Percentiles rank a stretch among this genome's conserved stretches.
phyloP scores from a whole-genome alignment of 2,329 filamentous ascomycete genomes.

The Fusarium sp. region DNA sequence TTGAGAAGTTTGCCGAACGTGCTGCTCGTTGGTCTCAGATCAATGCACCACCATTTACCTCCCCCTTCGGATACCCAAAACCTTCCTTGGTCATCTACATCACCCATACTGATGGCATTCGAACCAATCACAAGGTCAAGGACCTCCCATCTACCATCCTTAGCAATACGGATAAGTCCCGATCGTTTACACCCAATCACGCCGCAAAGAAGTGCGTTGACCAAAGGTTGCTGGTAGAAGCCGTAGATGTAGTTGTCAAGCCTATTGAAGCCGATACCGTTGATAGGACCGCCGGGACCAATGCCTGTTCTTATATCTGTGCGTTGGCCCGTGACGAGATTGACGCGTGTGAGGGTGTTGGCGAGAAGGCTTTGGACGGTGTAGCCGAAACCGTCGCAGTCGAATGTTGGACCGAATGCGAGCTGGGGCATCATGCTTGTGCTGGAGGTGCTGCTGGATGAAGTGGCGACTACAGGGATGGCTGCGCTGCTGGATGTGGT shows the following conservation, averaged over 20 bases:
- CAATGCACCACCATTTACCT: constrained; percentile 17
- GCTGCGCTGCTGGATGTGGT: background rate
- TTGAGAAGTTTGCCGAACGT: background rate
- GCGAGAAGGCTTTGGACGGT: background rate
- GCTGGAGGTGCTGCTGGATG: background rate
- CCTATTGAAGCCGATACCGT: constrained; percentile 35
- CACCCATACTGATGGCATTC: constrained; percentile 19
- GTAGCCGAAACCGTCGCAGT: constrained; percentile 24
- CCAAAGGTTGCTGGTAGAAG: background rate
- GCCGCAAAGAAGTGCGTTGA: background rate
- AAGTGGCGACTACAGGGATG: background rate
- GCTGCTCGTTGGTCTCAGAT: background rate
- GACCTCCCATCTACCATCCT: background rate
- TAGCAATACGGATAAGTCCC: constrained; percentile 24
- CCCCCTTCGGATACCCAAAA: constrained; percentile 20
- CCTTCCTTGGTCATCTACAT: constrained; percentile 17
- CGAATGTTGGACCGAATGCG: constrained; percentile 20
- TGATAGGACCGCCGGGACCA: constrained; percentile 9
- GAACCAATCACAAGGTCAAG: background rate
- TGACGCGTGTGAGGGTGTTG: constrained; percentile 8
- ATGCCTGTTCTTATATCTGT: background rate
- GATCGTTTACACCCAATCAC: background rate
- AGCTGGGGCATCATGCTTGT: background rate
- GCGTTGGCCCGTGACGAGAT: constrained; percentile 2
- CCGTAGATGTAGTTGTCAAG: constrained; percentile 38